Percentiles rank a stretch among this genome's conserved stretches.
Conservation (phyloP, 1,284 basidiomycete genomes). For the Blastosporella zonata region DNA sequence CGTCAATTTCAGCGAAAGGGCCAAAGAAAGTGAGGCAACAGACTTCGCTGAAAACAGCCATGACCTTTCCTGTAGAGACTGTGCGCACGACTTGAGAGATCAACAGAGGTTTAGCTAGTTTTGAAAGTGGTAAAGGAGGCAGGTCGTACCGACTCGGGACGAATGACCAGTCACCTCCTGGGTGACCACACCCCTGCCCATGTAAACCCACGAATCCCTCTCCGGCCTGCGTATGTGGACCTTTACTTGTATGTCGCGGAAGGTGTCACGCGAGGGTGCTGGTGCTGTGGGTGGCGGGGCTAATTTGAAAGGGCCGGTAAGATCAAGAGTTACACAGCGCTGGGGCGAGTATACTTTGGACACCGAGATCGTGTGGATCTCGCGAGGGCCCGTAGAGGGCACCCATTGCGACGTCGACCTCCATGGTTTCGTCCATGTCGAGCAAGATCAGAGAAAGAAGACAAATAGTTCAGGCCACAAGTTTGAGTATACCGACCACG, state of each 20-base stretch:
- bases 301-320: constrained; percentile 17
- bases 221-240: constrained; percentile 79
- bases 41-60: constrained; percentile 71
- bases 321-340: background rate
- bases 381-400: constrained; percentile 17
- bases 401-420: constrained; percentile 33
- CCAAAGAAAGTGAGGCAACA: constrained; percentile 8
- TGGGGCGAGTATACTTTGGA: constrained; percentile 20
- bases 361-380: constrained; percentile 21
- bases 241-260: constrained; percentile 76
- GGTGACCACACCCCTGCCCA: constrained; percentile 69
- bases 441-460: background rate
- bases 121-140: constrained; percentile 7
- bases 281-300: constrained; percentile 24
- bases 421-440: constrained; percentile 35
- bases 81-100: constrained; percentile 59
- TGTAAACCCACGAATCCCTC: constrained; percentile 75
- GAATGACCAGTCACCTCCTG: constrained; percentile 70
- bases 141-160: constrained; percentile 67
- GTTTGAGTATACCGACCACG: constrained; percentile 6
- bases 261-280: constrained; percentile 45
- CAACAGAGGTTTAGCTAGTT: background rate
- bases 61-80: constrained; percentile 59
- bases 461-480: background rate
- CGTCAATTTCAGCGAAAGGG: constrained; percentile 4